A percentile compares a stretch with the other conserved stretches of the same genome.
These are phyloP conservation scores for Dendrothele bispora DNA, from an alignment of 768 basidiomycete genomes.

Conservation along the genomic window DNA sequence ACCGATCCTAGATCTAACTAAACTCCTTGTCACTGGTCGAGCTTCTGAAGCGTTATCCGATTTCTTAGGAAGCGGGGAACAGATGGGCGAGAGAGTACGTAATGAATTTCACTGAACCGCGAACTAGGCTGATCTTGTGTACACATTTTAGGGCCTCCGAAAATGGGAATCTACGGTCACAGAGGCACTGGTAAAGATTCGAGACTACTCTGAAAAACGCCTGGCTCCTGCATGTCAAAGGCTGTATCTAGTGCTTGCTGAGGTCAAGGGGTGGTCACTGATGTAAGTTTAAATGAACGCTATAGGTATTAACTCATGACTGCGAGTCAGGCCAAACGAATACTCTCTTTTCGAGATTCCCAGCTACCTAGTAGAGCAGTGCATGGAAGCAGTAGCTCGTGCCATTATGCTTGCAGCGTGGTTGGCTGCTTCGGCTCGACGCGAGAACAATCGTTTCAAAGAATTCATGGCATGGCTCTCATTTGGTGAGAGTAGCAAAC, in stretches of 20 bases:
- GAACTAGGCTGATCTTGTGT: conserved; percentile 16
- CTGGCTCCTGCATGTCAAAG: conserved; percentile 77
- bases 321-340: conserved; percentile 55
- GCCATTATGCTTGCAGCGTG: conserved; percentile 66
- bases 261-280: conserved; percentile 75
- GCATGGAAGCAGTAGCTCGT: conserved; percentile 51
- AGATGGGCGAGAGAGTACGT: conserved; percentile 79
- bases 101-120: conserved; percentile 8
- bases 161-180: conserved; percentile 80
- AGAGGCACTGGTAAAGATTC: conserved; percentile 69
- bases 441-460: conserved; percentile 69
- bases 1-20: conserved; percentile 70
- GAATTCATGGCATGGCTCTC: conserved; percentile 80
- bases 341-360: conserved; percentile 57
- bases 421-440: conserved; percentile 66
- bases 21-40: conserved; percentile 68
- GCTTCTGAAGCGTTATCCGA: conserved; percentile 71
- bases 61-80: conserved; percentile 75
- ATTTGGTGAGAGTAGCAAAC: conserved; percentile 51
- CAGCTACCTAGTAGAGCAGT: conserved; percentile 47
- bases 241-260: conserved; percentile 71
- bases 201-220: conserved; percentile 71
- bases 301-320: too few species aligned
- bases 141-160: conserved; percentile 58
- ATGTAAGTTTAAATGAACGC: conserved; percentile 49